Percentiles rank a stretch among this genome's conserved stretches.
phyloP scores from a whole-genome alignment of 495 filamentous ascomycete genomes.

The Amniculicola lignicola region DNA sequence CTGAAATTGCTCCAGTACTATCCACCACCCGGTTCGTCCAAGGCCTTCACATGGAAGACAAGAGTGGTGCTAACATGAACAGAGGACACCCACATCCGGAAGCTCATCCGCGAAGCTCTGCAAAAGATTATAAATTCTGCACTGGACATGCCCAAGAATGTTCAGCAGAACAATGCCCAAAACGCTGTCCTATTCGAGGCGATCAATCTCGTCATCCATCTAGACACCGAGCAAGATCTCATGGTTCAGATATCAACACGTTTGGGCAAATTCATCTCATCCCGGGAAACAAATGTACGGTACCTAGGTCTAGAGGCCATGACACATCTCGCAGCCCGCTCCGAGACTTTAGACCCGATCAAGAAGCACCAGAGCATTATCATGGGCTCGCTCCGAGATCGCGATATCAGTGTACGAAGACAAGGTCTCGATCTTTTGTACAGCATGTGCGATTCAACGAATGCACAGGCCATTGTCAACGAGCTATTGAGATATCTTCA shows the following conservation, averaged over 20 bases:
- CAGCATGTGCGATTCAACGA: constrained; percentile 97
- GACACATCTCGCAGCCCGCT: constrained; percentile 93
- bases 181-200: constrained; percentile 98
- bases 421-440: constrained; percentile 96
- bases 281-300: constrained; percentile 94
- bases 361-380: constrained; percentile 98
- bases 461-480: constrained; percentile 86
- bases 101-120: constrained; percentile 87
- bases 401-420: constrained; percentile 94
- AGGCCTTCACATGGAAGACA: neutral
- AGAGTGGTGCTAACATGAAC: neutral
- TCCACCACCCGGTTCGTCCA: constrained; percentile 76
- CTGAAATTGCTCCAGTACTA: constrained; percentile 91
- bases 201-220: constrained; percentile 96
- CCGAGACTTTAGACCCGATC: constrained; percentile 94
- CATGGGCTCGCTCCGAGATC: constrained; percentile 84
- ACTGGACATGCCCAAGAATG: constrained; percentile 93
- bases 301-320: constrained; percentile 97
- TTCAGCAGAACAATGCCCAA: constrained; percentile 99
- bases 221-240: constrained; percentile 92
- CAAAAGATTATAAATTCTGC: constrained; percentile 86
- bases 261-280: constrained; percentile 93
- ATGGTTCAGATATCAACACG: constrained; percentile 97
- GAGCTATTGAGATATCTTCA: constrained; percentile 94
- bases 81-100: constrained; percentile 90